Evolutionary conservation across 2,329 filamentous ascomycete species (phyloP).

Genomic region (Coniochaeta sp.): DNA sequence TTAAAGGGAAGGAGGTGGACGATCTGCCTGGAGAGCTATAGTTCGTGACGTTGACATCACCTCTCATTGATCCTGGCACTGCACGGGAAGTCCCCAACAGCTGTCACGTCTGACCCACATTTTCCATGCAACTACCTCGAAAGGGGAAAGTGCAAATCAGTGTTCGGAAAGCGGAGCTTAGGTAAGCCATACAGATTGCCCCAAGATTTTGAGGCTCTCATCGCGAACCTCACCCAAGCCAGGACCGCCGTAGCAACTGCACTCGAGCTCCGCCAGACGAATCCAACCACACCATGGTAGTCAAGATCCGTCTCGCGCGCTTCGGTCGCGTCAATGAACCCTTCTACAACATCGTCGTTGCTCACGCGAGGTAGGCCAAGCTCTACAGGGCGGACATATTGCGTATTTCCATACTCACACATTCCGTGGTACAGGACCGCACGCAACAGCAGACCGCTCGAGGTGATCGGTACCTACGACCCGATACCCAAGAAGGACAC

Average conservation of each 20-base stretch:
- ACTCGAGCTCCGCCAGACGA: neutral
- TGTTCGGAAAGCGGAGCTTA: neutral
- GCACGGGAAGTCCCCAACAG: neutral
- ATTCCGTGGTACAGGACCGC: slow-evolving; percentile 55
- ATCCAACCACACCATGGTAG: slow-evolving; percentile 60
- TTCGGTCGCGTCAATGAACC: slow-evolving; percentile 85
- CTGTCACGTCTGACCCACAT: neutral
- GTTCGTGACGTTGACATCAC: neutral
- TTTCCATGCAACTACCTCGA: neutral
- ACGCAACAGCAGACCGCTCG: slow-evolving; percentile 79
- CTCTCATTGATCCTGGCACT: neutral
- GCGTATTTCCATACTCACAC: neutral
- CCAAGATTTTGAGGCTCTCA: neutral
- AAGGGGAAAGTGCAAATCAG: neutral
- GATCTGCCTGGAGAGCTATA: too few relatives aligned
- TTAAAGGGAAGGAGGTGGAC: neutral
- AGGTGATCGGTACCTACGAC: slow-evolving; percentile 81
- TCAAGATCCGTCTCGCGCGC: slow-evolving; percentile 88
- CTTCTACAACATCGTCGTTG: slow-evolving; percentile 95
- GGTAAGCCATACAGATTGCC: neutral
- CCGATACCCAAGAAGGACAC: slow-evolving; percentile 56
- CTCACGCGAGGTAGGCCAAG: slow-evolving; percentile 70
- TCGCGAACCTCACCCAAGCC: neutral
- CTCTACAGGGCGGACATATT: neutral
- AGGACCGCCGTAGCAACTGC: neutral